These are phyloP conservation scores for Neltuma alba DNA, from an alignment of 306 rosid species.

Conservation along the genomic window DNA sequence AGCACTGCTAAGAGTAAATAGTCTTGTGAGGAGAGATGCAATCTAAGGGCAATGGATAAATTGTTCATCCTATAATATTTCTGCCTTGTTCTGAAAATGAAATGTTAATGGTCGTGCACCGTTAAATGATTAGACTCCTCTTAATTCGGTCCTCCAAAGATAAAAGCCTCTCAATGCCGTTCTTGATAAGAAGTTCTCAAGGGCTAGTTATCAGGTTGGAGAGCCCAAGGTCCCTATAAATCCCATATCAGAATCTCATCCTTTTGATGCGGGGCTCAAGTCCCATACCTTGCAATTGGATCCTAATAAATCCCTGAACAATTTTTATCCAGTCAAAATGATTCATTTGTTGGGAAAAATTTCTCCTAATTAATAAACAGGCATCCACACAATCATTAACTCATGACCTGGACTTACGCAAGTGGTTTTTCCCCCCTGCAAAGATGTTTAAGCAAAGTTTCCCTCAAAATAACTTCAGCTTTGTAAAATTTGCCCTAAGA, in stretches of 20 bases:
- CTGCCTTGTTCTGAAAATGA: conserved; percentile 29
- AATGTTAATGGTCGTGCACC: conserved; percentile 8
- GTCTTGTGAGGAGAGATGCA: conserved; percentile 18
- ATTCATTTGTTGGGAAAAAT: background rate
- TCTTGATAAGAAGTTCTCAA: background rate
- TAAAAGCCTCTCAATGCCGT: background rate
- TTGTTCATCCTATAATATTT: conserved; percentile 10
- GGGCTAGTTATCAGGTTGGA: background rate
- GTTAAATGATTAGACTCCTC: background rate
- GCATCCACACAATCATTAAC: background rate
- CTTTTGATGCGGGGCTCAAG: background rate
- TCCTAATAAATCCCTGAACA: background rate
- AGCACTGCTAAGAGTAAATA: conserved; percentile 24
- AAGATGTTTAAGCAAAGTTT: background rate
- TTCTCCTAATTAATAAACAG: background rate
- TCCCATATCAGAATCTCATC: background rate
- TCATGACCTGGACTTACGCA: background rate
- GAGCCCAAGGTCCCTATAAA: background rate
- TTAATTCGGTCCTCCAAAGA: background rate
- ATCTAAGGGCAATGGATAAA: conserved; percentile 15
- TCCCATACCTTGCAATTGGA: background rate
- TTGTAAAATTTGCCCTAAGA: background rate
- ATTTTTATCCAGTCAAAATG: background rate
- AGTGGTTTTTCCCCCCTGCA: background rate
- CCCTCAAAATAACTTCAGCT: background rate